Conservation (phyloP, 371 early-diverging fungal species). For the Umbelopsis sp. region DNA sequence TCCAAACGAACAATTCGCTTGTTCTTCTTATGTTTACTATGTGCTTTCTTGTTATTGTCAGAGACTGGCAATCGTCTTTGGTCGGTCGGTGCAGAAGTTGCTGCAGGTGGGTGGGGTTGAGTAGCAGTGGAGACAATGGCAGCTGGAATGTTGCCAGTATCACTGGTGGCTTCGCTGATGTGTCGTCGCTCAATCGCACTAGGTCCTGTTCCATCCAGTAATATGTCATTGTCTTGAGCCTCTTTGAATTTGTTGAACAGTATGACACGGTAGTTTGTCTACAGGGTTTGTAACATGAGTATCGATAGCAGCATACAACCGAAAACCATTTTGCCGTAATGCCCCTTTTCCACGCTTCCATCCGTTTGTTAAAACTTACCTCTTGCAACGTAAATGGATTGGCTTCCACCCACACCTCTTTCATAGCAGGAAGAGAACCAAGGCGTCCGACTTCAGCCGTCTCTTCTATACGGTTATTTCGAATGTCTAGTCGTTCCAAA, state of each 20-base stretch:
- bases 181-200: slow-evolving; percentile 54
- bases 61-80: background rate
- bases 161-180: slow-evolving; percentile 30
- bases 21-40: slow-evolving; percentile 33
- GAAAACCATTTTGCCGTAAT: background rate
- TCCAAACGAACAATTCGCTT: slow-evolving; percentile 43
- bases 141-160: slow-evolving; percentile 14
- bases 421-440: slow-evolving; percentile 58
- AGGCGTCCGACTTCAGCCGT: slow-evolving; percentile 61
- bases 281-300: background rate
- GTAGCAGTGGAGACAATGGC: slow-evolving; percentile 12
- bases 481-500: slow-evolving; percentile 68
- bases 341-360: background rate
- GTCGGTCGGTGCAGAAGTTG: background rate
- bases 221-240: slow-evolving; percentile 49
- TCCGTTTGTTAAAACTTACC: slow-evolving; percentile 32
- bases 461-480: slow-evolving; percentile 69
- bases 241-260: slow-evolving; percentile 54
- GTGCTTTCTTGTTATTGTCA: slow-evolving; percentile 8
- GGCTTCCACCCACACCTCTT: slow-evolving; percentile 62
- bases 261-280: slow-evolving; percentile 62
- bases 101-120: slow-evolving; percentile 21
- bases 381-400: slow-evolving; percentile 63
- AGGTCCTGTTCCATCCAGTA: slow-evolving; percentile 62
- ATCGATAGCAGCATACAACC: background rate